These are phyloP conservation scores for Vaccinium vitisidaea DNA, from an alignment of 148 eudicot genomes.

Conservation along the genomic window DNA sequence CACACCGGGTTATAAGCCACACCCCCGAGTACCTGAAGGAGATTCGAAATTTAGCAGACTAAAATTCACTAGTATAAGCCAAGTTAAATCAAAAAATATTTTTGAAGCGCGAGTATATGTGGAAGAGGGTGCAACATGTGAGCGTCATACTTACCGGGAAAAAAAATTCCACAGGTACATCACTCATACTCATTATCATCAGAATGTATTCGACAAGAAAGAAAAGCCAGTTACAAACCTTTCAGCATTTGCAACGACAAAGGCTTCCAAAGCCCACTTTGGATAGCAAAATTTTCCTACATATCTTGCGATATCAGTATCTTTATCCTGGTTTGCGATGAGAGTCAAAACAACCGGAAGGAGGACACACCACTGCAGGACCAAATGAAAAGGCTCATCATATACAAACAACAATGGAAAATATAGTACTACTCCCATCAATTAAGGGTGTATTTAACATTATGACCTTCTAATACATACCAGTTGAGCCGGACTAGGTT, in stretches of 20 bases:
- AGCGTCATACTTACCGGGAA: not conserved
- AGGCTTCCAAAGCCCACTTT: constrained; percentile 93
- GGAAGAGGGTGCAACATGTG: not conserved
- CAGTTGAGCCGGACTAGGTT: constrained; percentile 83
- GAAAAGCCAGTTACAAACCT: constrained; percentile 35
- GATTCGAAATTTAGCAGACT: not conserved
- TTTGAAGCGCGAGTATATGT: not conserved
- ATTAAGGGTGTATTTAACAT: not conserved
- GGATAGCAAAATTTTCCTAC: constrained; percentile 55
- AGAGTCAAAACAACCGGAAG: constrained; percentile 91
- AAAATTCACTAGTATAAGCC: not conserved
- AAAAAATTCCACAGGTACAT: not conserved
- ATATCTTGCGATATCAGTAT: constrained; percentile 34
- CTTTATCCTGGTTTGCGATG: constrained; percentile 77
- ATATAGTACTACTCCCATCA: not conserved
- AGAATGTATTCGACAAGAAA: not conserved
- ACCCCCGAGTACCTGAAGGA: constrained; percentile 73
- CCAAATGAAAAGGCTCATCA: not conserved
- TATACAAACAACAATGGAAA: not conserved
- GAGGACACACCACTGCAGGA: constrained; percentile 84
- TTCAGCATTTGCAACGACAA: constrained; percentile 86
- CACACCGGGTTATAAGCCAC: constrained; percentile 90
- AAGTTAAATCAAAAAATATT: not conserved
- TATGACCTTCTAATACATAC: constrained; percentile 31
- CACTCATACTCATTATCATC: not conserved